phyloP scores from a whole-genome alignment of 2,329 filamentous ascomycete species.

The Nigrospora osmanthi region DNA sequence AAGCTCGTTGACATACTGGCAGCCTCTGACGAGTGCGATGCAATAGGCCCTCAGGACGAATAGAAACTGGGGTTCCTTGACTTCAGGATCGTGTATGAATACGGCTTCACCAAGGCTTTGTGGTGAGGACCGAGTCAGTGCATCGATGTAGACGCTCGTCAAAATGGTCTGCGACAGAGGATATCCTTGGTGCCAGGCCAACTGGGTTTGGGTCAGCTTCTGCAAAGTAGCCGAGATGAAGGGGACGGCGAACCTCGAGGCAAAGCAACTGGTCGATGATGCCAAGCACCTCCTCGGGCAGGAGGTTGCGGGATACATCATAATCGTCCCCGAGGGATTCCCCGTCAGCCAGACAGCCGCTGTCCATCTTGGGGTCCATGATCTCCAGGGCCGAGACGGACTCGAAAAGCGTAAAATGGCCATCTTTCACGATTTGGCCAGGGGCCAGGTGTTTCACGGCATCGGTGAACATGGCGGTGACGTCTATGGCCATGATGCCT shows the following conservation, averaged over 20 bases:
- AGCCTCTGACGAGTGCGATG: conserved; percentile 74
- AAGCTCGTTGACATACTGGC: conserved; percentile 67
- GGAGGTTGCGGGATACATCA: conserved; percentile 59
- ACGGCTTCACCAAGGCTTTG: conserved; percentile 55
- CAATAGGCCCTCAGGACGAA: conserved; percentile 78
- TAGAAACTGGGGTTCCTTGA: conserved; percentile 38
- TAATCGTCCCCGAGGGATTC: conserved; percentile 82
- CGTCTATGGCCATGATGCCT: conserved; percentile 49
- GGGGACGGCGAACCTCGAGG: conserved; percentile 59
- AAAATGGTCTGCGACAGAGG: conserved; percentile 91
- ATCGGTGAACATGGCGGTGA: conserved; percentile 46
- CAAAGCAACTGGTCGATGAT: conserved; percentile 91
- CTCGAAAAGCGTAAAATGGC: conserved; percentile 87
- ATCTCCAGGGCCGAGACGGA: conserved; percentile 91
- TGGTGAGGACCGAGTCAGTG: conserved; percentile 65
- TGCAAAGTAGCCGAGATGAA: not conserved
- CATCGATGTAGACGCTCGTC: conserved; percentile 85
- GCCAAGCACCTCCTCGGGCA: conserved; percentile 76
- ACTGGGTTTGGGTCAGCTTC: conserved; percentile 37
- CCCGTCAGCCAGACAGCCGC: conserved; percentile 69
- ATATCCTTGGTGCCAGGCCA: conserved; percentile 96
- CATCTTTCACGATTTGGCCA: conserved; percentile 89
- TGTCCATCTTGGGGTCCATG: conserved; percentile 99
- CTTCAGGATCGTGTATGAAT: conserved; percentile 33
- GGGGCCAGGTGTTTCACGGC: conserved; percentile 55